A percentile compares a stretch with the other conserved stretches of the same genome.
Conservation (phyloP, 2,329 filamentous ascomycete species). For the Apiospora pterosperma region DNA sequence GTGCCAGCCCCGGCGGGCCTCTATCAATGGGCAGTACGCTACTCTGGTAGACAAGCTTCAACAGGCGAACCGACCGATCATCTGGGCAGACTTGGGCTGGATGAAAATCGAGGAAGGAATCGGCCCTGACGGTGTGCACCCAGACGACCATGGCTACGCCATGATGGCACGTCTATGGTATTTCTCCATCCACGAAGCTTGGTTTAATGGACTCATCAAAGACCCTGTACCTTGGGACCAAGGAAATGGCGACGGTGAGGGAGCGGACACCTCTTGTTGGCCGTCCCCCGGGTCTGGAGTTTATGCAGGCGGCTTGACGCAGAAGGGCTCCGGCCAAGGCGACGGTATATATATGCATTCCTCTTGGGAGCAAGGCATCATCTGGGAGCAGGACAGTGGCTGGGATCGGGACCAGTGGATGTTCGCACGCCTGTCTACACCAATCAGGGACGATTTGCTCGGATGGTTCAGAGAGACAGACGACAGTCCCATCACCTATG, state of each 20-base stretch:
- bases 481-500: background rate
- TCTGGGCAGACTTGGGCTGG: background rate
- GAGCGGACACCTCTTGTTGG: too few relatives aligned
- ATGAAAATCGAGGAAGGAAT: background rate
- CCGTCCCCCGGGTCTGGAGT: too few relatives aligned
- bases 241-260: conserved; percentile 18
- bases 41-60: conserved; percentile 12
- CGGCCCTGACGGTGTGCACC: conserved; percentile 14
- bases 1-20: conserved; percentile 3
- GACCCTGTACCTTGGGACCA: conserved; percentile 6
- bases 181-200: conserved; percentile 6
- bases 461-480: background rate
- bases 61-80: background rate
- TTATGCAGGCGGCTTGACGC: conserved; percentile 20
- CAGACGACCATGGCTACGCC: conserved; percentile 14
- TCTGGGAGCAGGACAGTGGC: conserved; percentile 13
- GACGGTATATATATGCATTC: conserved; percentile 26
- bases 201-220: conserved; percentile 5
- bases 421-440: conserved; percentile 11
- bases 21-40: conserved; percentile 21
- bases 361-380: conserved; percentile 11
- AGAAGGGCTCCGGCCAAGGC: conserved; percentile 23
- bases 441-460: background rate
- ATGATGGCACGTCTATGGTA: conserved; percentile 18
- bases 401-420: conserved; percentile 20